Conservation (phyloP, 2,329 filamentous ascomycete genomes). For the Botrytis hyacinthi region DNA sequence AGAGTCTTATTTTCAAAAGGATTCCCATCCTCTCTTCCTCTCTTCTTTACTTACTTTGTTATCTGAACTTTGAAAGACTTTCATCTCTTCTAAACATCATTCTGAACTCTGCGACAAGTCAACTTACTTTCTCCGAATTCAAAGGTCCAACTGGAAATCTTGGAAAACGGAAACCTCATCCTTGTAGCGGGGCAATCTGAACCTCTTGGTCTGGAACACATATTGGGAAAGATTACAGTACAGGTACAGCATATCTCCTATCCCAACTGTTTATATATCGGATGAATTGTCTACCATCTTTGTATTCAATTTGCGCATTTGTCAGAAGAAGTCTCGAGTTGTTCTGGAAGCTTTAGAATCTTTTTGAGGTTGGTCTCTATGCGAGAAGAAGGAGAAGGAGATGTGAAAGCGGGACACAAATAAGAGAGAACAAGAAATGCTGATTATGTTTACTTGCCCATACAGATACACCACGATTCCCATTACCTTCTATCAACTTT, state of each 20-base stretch:
- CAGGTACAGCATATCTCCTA: constrained; percentile 8
- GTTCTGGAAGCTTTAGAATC: constrained; percentile 25
- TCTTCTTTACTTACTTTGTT: background rate
- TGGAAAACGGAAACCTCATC: constrained; percentile 10
- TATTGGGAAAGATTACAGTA: constrained; percentile 16
- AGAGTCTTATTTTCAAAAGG: background rate
- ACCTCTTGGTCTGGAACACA: constrained; percentile 16
- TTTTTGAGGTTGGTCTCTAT: background rate
- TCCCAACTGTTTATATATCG: background rate
- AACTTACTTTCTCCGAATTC: background rate
- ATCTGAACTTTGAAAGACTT: background rate
- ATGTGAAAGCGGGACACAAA: background rate
- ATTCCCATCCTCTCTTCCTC: background rate
- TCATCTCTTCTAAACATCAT: background rate
- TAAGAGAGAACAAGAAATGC: background rate
- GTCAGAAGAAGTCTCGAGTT: background rate
- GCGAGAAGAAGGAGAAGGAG: background rate
- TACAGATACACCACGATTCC: constrained; percentile 1
- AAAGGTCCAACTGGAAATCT: background rate
- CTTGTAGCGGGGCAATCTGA: constrained; percentile 18
- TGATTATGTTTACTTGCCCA: background rate
- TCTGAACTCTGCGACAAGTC: background rate
- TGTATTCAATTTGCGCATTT: background rate
- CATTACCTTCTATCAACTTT: background rate
- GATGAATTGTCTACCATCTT: background rate